Base-by-base conservation (phyloP, 345 rosid species). In the Turritis glabra region DNA sequence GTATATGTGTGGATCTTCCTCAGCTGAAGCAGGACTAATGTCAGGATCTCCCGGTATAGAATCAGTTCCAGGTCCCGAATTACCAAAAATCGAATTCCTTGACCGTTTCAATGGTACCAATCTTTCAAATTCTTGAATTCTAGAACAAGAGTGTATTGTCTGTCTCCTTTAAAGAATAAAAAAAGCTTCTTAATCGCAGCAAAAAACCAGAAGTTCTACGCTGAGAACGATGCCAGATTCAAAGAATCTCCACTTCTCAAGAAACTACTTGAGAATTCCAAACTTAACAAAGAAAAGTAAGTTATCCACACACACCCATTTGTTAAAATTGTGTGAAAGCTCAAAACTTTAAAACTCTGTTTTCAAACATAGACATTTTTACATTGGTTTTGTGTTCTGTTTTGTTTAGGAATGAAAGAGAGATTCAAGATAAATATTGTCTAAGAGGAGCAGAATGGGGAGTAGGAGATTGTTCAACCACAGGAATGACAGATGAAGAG, bases 401-500 rank as follows among this genome's bases (percentile, higher is more conserved):
- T 53, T 1, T 38, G 23, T 13, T 67, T 13, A 89, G 98, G 86
- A 89, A 93, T 82, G 73, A 72, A 67, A 85, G 77, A 81, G 81
- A 67, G 54, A 83, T 79, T 59, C 86, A 79, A 69, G 96, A 91
- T 83, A 94, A 91, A 66, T 94, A 93, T 71, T 93, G 98, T 80
- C 35, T 91, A 15, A 85, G 98, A 0, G 98, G 96, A 21, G 97
- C 98, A 3, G 97, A 91, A 71, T 91, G 97, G 97, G 98, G 98
- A 5, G 87, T 93, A 0, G 98, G 98, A 68, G 98, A 94, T 77
- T 94, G 98, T 57, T 89, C 98, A 15, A 80, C 90, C 0, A 95
- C 79, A 40, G 96, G 87, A 9, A 91, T 94, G 98, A 78, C 91
- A 1, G 85, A 87, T 1, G 86, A 85, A 55, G 96, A 91, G 1